These are phyloP conservation scores for Suillus luteus DNA, from an alignment of 768 basidiomycete species.

Conservation along the genomic window DNA sequence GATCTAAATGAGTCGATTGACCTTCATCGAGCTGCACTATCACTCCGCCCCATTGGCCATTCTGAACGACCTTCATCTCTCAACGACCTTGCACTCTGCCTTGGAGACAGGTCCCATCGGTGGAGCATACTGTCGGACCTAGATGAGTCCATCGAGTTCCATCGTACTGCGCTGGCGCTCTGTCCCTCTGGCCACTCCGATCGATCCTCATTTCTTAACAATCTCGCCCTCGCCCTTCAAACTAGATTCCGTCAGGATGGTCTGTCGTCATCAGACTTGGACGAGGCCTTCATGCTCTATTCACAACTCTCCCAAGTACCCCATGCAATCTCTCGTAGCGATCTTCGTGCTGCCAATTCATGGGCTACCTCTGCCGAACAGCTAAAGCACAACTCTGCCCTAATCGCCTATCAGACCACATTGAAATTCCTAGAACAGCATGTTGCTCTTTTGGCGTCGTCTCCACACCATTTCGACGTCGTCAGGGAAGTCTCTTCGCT, in stretches of 20 bases:
- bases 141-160: too few relatives aligned
- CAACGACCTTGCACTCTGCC: too few relatives aligned
- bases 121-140: too few relatives aligned
- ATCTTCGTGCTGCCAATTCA: conserved; percentile 15
- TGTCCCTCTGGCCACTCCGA: too few relatives aligned
- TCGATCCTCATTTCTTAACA: too few relatives aligned
- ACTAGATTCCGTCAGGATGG: too few relatives aligned
- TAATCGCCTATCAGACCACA: conserved; percentile 30
- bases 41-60: too few relatives aligned
- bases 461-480: conserved; percentile 1
- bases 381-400: conserved; percentile 25
- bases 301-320: conserved; percentile 3
- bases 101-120: conserved; percentile 9
- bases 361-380: conserved; percentile 17
- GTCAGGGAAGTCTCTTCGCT: not conserved
- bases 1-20: too few relatives aligned
- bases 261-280: not conserved
- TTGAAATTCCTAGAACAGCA: conserved; percentile 27
- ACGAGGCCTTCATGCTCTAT: not conserved
- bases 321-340: conserved; percentile 8
- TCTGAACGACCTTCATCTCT: too few relatives aligned
- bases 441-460: conserved; percentile 4
- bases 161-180: too few relatives aligned
- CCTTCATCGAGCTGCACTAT: too few relatives aligned
- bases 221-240: too few relatives aligned